Evolutionary conservation across 805 yeast species (phyloP), one percentile per base, ranked within the genome.

Genomic region (Torulaspora franciscae): DNA sequence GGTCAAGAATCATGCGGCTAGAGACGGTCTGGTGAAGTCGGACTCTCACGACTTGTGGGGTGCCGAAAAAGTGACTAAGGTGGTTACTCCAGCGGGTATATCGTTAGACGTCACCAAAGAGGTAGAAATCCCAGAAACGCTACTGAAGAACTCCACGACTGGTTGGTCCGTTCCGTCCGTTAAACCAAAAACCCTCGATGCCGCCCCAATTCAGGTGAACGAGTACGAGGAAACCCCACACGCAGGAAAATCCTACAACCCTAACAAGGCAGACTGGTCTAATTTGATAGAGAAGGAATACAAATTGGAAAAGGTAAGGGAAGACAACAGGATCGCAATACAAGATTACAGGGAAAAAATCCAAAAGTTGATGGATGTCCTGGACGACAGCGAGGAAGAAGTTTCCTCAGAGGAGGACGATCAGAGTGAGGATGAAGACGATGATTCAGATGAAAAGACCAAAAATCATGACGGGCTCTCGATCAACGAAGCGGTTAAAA

Each of bases 201-300:
- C 68, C 26, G 69, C 68, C 2, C 82, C 95, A 1, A 61, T 80
- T n/a, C 56, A 56, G 33, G 76, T 86, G 13, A 74, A 71, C 46
- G 73, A 73, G n/a, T 56, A 68, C 37, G 80, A 72, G 14, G 64
- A 54, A 1, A 45, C 80, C 3, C 89, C 95, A 9, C 82, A 83
- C 56, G 93, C 83, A 1, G 98, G 98, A 44, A 85, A 84, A 63
- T 90, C 98, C 2, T 93, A 65, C 33, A 93, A 93, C 61, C 99
- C 99, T 22, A 75, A 91, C 9, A 71, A 81, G 51, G 84, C 82
- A 45, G 79, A 85, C 23, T 93, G 99, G 99, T 79, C 80, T 55
- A 66, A 65, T 14, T 73, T 90, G 54, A 77, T 93, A 42, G 70
- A 77, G 42, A 69, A 72, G 43, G 97, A 89, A 65, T 82, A 74